Conservation (phyloP, 768 basidiomycete genomes). For the Mycena galericulata region DNA sequence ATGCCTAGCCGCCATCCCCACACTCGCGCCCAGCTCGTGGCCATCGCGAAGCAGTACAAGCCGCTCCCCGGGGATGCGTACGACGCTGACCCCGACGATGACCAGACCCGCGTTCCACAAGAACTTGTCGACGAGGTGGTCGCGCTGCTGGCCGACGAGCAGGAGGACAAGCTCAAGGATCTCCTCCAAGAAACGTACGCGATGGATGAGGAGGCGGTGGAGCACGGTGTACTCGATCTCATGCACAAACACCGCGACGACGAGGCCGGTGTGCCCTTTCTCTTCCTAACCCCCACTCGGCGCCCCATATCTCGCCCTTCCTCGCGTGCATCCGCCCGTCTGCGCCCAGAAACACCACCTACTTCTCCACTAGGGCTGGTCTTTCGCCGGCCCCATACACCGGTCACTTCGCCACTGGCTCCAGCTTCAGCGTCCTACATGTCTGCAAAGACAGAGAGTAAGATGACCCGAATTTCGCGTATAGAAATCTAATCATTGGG, state of each 20-base stretch:
- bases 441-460: conserved; percentile 50
- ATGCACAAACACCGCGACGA: conserved; percentile 97
- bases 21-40: conserved; percentile 83
- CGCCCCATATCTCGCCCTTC: conserved; percentile 85
- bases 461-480: too few relatives aligned
- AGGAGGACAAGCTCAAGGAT: conserved; percentile 87
- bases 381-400: conserved; percentile 85
- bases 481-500: too few relatives aligned
- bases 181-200: conserved; percentile 78
- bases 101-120: conserved; percentile 64
- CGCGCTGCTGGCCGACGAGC: conserved; percentile 79
- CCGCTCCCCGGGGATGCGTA: conserved; percentile 58
- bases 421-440: conserved; percentile 69
- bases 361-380: conserved; percentile 80
- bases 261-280: conserved; percentile 83
- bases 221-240: conserved; percentile 90
- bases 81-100: conserved; percentile 71
- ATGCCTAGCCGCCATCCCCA: too few relatives aligned
- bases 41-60: conserved; percentile 80
- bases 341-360: conserved; percentile 85
- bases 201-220: conserved; percentile 80
- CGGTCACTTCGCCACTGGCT: conserved; percentile 81
- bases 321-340: conserved; percentile 78
- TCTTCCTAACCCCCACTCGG: conserved; percentile 84
- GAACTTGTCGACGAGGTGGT: conserved; percentile 80